Base-by-base conservation (phyloP, 2,329 filamentous ascomycete genomes). In the Plenodomus lindquistii region DNA sequence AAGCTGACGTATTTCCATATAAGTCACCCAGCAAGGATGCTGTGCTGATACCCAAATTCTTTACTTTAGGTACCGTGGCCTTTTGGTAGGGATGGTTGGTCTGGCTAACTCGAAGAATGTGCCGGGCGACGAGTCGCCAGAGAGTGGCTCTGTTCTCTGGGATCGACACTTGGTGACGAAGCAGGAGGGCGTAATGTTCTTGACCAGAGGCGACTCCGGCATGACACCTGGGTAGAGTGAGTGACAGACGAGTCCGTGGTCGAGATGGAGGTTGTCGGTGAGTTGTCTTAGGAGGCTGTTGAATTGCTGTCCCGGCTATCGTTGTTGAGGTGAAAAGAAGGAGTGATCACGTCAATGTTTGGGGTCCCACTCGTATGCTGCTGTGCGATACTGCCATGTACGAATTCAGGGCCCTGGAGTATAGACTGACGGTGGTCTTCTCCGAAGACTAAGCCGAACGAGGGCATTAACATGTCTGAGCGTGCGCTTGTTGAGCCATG, bases 211-310 rank as follows among this genome's bases (percentile, higher is more conserved):
- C 2, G 94, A 97, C 73, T 97, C 92, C 8, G 93, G 93, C 1
- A 93, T 97, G 5, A 18, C 92, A 91, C 43, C 93, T 2, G 94
- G 91, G 93, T 97, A 7, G 90, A 87, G 63, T 97, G 93, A 22
- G 92, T 92, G 40, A 94, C 81, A 22, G 91, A 93, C 4, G 92
- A 95, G 74, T 96, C 93, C 55, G 93, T 90, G 17, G 91, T 96
- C 5, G 91, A 96, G 41, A 94, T 83, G 2, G 93, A 96, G 3
- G 92, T 97, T 7, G 93, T 97, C 1, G 94, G 94, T 8, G 93
- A 97, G 19, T 93, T 96, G 66, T 96, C 92, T 36, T 89, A 89
- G 1, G 94, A 97, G 56, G 89, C 90, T 15, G 88, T 90, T 7
- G 87, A 92, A n/a, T 84, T 87, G 75, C 87, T 91, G 67, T 89